Evolutionary conservation across 164 flowering plant genomes (phyloP).

Genomic region (Nymphaea thermarum): DNA sequence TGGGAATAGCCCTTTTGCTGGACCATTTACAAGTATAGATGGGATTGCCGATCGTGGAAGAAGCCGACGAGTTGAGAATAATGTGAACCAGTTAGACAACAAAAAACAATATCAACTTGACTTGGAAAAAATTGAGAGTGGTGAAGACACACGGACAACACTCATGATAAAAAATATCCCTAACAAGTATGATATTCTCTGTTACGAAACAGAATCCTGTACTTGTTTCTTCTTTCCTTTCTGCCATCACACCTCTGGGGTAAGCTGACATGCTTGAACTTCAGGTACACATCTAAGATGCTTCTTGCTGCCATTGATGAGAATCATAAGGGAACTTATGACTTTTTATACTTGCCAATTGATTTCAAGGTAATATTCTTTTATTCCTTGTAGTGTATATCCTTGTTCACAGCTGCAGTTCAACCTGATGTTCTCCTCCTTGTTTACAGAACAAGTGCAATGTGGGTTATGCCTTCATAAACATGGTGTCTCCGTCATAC

Average conservation of each 20-base stretch:
- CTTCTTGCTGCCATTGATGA: slow-evolving; percentile 84
- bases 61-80: slow-evolving; percentile 47
- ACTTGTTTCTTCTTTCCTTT: background rate
- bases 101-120: slow-evolving; percentile 84
- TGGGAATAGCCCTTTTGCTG: slow-evolving; percentile 40
- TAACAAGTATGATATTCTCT: slow-evolving; percentile 51
- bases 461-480: slow-evolving; percentile 96
- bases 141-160: slow-evolving; percentile 83
- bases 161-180: slow-evolving; percentile 96
- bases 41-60: slow-evolving; percentile 57
- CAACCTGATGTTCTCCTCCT: slow-evolving; percentile 9
- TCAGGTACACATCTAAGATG: slow-evolving; percentile 86
- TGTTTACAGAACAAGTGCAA: slow-evolving; percentile 90
- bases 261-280: slow-evolving; percentile 6
- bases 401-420: background rate
- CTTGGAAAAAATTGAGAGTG: slow-evolving; percentile 68
- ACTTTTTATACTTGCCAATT: slow-evolving; percentile 92
- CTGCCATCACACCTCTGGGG: background rate
- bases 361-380: slow-evolving; percentile 70
- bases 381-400: background rate
- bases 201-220: background rate
- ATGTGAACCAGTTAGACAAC: slow-evolving; percentile 49
- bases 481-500: slow-evolving; percentile 80
- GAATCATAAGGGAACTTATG: slow-evolving; percentile 65
- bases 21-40: slow-evolving; percentile 27